phyloP scores from a whole-genome alignment of 116 monocot genomes.

The Zostera marina region DNA sequence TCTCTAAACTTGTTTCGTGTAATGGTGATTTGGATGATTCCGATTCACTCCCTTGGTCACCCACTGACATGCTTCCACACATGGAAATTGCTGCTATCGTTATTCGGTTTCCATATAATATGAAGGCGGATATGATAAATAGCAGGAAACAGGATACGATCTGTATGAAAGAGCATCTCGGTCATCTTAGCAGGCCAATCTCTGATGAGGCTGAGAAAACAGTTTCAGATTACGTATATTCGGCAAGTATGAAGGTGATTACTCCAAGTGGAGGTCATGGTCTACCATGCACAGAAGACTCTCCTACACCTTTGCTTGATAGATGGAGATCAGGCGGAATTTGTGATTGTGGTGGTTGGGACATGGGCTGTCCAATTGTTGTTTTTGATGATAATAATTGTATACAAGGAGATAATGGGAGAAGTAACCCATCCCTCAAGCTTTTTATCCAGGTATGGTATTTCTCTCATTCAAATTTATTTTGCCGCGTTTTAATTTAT shows the following conservation, averaged over 20 bases:
- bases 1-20: conserved; percentile 8
- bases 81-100: conserved; percentile 62
- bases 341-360: conserved; percentile 97
- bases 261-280: conserved; percentile 47
- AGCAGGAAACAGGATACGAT: conserved; percentile 9
- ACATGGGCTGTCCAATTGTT: conserved; percentile 74
- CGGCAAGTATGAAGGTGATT: conserved; percentile 40
- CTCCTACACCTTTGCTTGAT: conserved; percentile 67
- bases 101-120: conserved; percentile 45
- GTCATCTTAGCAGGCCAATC: conserved; percentile 1
- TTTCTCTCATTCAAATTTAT: background rate
- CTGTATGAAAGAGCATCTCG: conserved; percentile 3
- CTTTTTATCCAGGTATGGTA: conserved; percentile 56
- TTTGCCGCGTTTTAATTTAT: background rate
- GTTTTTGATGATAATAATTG: conserved; percentile 33
- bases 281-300: conserved; percentile 6
- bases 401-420: conserved; percentile 4
- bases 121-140: conserved; percentile 21
- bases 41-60: conserved; percentile 35
- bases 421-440: conserved; percentile 19
- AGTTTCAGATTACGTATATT: background rate
- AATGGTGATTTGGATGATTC: conserved; percentile 20
- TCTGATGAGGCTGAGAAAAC: conserved; percentile 10
- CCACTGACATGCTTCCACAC: conserved; percentile 35
- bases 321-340: conserved; percentile 76